Evolutionary conservation across 768 basidiomycete genomes (phyloP), one percentile per base, ranked within the genome.

Genomic region (Stropharia rugosoannulata): DNA sequence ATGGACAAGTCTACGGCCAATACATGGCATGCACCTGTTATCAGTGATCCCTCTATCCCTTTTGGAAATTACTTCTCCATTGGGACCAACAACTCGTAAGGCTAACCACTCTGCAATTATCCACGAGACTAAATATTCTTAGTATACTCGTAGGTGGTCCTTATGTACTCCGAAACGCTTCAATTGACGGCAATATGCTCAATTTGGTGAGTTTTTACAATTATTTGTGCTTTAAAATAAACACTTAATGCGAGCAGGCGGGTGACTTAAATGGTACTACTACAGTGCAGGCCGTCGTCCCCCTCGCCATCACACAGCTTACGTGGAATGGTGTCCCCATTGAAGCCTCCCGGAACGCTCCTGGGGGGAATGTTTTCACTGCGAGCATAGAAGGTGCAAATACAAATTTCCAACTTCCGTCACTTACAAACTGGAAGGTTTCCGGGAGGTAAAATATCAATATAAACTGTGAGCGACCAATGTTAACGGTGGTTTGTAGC

Each of bases 201-300:
- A 54, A 60, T 32, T 52, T 78, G 69, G 75, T 73, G 47, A 48
- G 67, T 47, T 15, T 48, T 54, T 47, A 3, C 22, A 19, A 1
- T 41, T 29, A 8, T 32, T 11, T 41, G 9, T 10, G 10, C 39
- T 11, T 13, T 52, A 3, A 8, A 35, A 36, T 19, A 8, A 25
- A 18, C 10, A 45, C 25, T n/a, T 27, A 8, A 3, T n/a, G 27
- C 32, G 45, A 51, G n/a, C 42, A 80, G 79, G 70, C 67, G 12
- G 80, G 81, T 9, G 81, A 83, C 59, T 59, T 78, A 37, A 77
- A 80, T 57, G 77, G 75, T n/a, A 78, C 79, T 3, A 80, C 80
- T 1, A 52, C 67, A 4, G 60, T 81, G 22, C 77, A 79, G 59
- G 68, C 77, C 43, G 57, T 81, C 53, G 79, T 74, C 2, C 77